A percentile compares a stretch with the other conserved stretches of the same genome.
Evolutionary conservation across 495 filamentous ascomycete genomes (phyloP).

Genomic region (Venustampulla echinocandica): DNA sequence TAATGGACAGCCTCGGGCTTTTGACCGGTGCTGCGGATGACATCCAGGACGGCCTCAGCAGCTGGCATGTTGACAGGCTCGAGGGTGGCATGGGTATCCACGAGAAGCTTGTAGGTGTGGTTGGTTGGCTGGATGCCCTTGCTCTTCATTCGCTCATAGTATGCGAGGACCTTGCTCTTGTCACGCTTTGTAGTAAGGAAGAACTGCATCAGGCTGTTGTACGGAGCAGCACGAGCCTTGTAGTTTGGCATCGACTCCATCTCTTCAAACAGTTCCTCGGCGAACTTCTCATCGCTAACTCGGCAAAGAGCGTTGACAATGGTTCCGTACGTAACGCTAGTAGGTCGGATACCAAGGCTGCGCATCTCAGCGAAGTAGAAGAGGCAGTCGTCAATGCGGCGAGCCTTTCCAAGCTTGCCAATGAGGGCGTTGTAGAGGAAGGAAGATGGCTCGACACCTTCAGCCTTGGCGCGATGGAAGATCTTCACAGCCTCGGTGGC

Average conservation of each 20-base stretch:
- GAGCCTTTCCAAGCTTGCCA: slow-evolving; percentile 93
- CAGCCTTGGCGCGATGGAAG: slow-evolving; percentile 86
- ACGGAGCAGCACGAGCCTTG: slow-evolving; percentile 91
- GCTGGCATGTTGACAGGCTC: slow-evolving; percentile 87
- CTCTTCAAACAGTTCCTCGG: slow-evolving; percentile 96
- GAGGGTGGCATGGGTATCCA: slow-evolving; percentile 90
- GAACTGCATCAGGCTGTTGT: slow-evolving; percentile 99
- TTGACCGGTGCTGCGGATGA: slow-evolving; percentile 65
- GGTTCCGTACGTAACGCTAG: slow-evolving; percentile 95
- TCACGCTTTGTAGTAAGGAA: slow-evolving; percentile 97
- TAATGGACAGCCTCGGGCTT: slow-evolving; percentile 88
- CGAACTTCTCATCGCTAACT: slow-evolving; percentile 94
- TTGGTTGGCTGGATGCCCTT: slow-evolving; percentile 83
- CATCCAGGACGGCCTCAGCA: slow-evolving; percentile 74
- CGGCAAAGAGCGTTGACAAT: slow-evolving; percentile 96
- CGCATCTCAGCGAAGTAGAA: slow-evolving; percentile 99
- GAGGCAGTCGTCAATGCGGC: slow-evolving; percentile 94
- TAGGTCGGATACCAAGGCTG: slow-evolving; percentile 81
- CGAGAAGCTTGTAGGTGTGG: slow-evolving; percentile 96
- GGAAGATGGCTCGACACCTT: slow-evolving; percentile 89
- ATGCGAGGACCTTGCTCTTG: slow-evolving; percentile 84
- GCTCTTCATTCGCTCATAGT: slow-evolving; percentile 87
- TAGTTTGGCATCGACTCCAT: slow-evolving; percentile 99
- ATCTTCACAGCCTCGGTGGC: slow-evolving; percentile 94
- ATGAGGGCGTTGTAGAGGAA: slow-evolving; percentile 99